Evolutionary conservation across 2,329 filamentous ascomycete genomes (phyloP).

Genomic region (Beauveria sp.): DNA sequence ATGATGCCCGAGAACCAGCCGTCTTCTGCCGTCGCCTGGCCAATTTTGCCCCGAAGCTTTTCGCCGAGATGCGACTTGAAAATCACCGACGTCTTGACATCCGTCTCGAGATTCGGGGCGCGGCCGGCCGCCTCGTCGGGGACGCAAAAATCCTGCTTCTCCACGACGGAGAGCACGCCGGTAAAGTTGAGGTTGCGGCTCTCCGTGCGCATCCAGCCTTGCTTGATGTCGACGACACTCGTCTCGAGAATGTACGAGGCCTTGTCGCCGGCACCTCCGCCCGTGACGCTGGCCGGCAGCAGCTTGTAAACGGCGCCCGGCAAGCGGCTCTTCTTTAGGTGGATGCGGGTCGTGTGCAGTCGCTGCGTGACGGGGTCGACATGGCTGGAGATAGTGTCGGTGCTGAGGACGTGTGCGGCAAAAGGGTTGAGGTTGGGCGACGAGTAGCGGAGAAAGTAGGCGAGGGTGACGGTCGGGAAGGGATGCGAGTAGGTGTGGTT

Average conservation of each 20-base stretch:
- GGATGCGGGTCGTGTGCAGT: slow-evolving; percentile 69
- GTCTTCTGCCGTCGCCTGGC: slow-evolving; percentile 33
- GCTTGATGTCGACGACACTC: slow-evolving; percentile 67
- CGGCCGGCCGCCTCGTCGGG: slow-evolving; percentile 22
- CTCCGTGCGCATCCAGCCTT: slow-evolving; percentile 78
- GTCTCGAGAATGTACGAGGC: slow-evolving; percentile 76
- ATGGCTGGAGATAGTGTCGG: slow-evolving; percentile 69
- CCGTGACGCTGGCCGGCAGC: slow-evolving; percentile 61
- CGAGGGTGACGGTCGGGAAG: slow-evolving; percentile 77
- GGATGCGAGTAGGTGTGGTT: slow-evolving; percentile 71
- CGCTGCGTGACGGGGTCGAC: slow-evolving; percentile 68
- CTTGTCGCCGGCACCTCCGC: slow-evolving; percentile 56
- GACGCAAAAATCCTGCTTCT: slow-evolving; percentile 60
- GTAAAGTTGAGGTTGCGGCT: slow-evolving; percentile 77
- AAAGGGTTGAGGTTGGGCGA: slow-evolving; percentile 66
- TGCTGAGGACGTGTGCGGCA: slow-evolving; percentile 72
- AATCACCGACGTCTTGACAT: slow-evolving; percentile 66
- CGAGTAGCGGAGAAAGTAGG: slow-evolving; percentile 84
- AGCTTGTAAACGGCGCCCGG: slow-evolving; percentile 69
- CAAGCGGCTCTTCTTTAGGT: slow-evolving; percentile 74
- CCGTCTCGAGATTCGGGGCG: slow-evolving; percentile 39
- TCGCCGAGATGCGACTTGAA: slow-evolving; percentile 68
- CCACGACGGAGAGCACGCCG: slow-evolving; percentile 69
- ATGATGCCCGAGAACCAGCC: slow-evolving; percentile 47
- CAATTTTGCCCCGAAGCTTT: slow-evolving; percentile 50